Evolutionary conservation across 352 stramenopile genomes (phyloP), one percentile per base, ranked within the genome.

Genomic region (Blastocystis sp.): DNA sequence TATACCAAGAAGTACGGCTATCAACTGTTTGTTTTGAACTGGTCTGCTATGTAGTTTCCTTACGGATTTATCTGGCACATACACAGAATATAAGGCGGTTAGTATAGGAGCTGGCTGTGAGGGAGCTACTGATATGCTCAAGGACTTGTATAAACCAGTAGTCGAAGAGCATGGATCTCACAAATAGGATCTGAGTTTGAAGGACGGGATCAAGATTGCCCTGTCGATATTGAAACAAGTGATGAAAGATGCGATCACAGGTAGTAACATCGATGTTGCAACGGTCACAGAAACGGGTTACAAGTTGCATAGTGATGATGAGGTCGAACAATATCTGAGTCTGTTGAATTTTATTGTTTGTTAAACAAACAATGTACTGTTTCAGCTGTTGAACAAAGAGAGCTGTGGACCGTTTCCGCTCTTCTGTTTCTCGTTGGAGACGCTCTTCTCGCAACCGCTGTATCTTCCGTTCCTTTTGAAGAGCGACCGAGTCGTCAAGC

Each of bases 241-340:
- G 90, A 99, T 99, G 97, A 97, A 99, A 93, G 97, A 99, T 91
- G 98, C 98, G 91, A 97, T 99, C 79, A 98, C 94, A 9, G 96
- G 91, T 87, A 96, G 98, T 53, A 99, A 99, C 93, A 96, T 99
- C 39, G 97, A 99, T 93, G 91, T 99, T 88, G 96, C 96, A 7
- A 92, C 95, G 90, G 96, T 99, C 20, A 98, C 95, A 56, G 91
- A 92, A 70, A 95, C 96, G 90, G 96, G 96, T 66, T 99, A 98
- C 93, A 94, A 98, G 91, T 94, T 98, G 79, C 98, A 95, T 90
- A 95, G 92, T 56, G 91, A 93, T 11, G 93, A 96, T 41, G 95
- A 99, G 92, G 94, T 99, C 24, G 94, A 97, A 70, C 92, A 66
- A 43, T 59, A 13, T 18, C 55, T 85, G 39, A 41, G 53, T 24